Evolutionary conservation across 768 basidiomycete genomes (phyloP).

Genomic region (Punctularia strigosozonata): DNA sequence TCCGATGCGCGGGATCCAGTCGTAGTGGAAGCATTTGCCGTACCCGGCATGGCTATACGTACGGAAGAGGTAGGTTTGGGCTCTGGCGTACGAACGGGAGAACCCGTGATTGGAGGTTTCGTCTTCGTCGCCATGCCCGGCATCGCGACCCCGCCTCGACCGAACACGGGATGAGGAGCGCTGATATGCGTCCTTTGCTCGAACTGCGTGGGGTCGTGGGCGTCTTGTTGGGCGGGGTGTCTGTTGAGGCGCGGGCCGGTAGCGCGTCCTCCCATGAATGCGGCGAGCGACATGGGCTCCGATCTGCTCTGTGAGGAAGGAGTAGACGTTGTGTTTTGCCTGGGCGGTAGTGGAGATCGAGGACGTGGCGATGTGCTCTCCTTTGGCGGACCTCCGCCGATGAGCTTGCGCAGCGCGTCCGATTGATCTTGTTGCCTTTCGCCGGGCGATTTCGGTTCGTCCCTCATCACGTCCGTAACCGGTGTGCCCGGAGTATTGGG

Average conservation of each 20-base stretch:
- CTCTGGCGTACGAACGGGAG: slow-evolving; percentile 1
- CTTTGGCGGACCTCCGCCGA: slow-evolving; percentile 15
- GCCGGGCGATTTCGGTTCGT: slow-evolving; percentile 13
- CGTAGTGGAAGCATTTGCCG: too few relatives aligned
- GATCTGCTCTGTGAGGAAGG: background rate
- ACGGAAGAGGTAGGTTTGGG: background rate
- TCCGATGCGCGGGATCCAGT: background rate
- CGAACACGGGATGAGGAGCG: slow-evolving; percentile 65
- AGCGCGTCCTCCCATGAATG: slow-evolving; percentile 73
- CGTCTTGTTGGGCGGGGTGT: slow-evolving; percentile 62
- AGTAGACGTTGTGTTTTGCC: background rate
- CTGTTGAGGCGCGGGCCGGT: slow-evolving; percentile 63
- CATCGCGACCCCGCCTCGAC: slow-evolving; percentile 64
- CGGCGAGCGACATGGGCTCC: slow-evolving; percentile 60
- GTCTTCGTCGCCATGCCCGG: slow-evolving; percentile 43
- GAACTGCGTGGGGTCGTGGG: slow-evolving; percentile 52
- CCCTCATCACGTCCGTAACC: too few relatives aligned
- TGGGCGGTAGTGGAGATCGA: slow-evolving; percentile 8
- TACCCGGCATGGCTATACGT: too few relatives aligned
- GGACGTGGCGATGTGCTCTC: slow-evolving; percentile 5
- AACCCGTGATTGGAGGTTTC: slow-evolving; percentile 5
- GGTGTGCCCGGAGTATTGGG: too few relatives aligned
- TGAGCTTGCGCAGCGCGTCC: slow-evolving; percentile 35
- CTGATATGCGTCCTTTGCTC: slow-evolving; percentile 39
- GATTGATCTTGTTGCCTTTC: slow-evolving; percentile 32